These are phyloP conservation scores for Talaromyces sp. DNA, from an alignment of 2,329 filamentous ascomycete genomes.

Conservation along the genomic window DNA sequence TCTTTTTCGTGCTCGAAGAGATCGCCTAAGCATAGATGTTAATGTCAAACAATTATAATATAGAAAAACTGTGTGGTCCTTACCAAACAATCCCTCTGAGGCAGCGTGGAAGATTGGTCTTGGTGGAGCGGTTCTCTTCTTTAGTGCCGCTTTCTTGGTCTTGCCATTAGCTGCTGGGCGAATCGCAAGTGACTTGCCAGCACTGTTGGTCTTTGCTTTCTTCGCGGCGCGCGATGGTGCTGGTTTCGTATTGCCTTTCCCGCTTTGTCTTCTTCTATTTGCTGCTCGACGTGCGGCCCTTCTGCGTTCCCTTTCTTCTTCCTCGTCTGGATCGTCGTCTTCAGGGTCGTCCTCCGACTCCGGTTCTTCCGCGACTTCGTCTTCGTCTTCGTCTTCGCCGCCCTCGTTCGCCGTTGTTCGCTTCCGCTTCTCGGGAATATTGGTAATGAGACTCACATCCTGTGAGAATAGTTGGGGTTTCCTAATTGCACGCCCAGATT, in stretches of 20 bases:
- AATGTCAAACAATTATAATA: conserved; percentile 17
- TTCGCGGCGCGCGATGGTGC: conserved; percentile 43
- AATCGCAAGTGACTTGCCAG: conserved; percentile 53
- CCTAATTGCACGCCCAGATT: conserved; percentile 46
- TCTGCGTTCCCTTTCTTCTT: conserved; percentile 49
- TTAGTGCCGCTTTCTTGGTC: conserved; percentile 24
- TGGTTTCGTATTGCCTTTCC: conserved; percentile 40
- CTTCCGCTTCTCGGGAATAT: conserved; percentile 50
- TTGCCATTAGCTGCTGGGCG: conserved; percentile 48
- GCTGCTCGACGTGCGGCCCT: conserved; percentile 36
- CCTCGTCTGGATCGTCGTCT: conserved; percentile 46
- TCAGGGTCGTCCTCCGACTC: conserved; percentile 42
- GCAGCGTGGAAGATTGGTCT: conserved; percentile 54
- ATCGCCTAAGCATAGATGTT: conserved; percentile 48
- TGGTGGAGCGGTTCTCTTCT: conserved; percentile 48
- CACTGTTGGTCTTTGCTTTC: conserved; percentile 55
- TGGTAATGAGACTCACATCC: conserved; percentile 31
- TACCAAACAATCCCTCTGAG: conserved; percentile 59
- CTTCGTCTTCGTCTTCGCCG: conserved; percentile 31
- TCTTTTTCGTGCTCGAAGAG: conserved; percentile 58
- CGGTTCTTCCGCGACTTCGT: conserved; percentile 33
- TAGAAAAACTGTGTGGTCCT: conserved; percentile 18
- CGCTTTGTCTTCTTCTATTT: conserved; percentile 33
- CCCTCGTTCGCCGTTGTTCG: conserved; percentile 40
- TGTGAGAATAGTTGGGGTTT: conserved; percentile 46